These are phyloP conservation scores for Zea luxurians DNA, from an alignment of 176 grass and related monocot species.

Conservation along the genomic window DNA sequence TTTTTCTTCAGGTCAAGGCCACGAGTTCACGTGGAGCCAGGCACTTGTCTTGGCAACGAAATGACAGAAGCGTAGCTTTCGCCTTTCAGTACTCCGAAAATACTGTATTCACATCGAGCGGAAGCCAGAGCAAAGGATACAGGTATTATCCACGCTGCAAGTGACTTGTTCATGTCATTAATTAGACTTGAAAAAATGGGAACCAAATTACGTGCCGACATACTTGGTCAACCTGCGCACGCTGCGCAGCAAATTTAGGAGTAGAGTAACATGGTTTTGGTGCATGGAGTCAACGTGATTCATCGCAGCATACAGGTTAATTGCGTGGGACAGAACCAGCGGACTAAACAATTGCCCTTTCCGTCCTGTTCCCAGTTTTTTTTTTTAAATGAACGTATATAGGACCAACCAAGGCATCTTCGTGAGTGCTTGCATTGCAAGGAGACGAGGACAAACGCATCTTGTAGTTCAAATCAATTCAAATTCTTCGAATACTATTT, in stretches of 20 bases:
- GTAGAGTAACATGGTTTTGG: constrained; percentile 25
- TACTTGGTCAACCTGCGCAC: constrained; percentile 21
- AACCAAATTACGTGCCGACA: background rate
- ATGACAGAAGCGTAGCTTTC: constrained; percentile 36
- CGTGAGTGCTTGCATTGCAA: constrained; percentile 16
- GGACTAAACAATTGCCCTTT: background rate
- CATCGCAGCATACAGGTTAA: background rate
- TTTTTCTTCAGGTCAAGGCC: constrained; percentile 29
- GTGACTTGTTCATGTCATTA: constrained; percentile 16
- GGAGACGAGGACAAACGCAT: constrained; percentile 31
- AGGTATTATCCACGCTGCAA: background rate
- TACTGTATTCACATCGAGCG: background rate
- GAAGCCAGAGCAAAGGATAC: background rate
- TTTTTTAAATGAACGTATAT: background rate
- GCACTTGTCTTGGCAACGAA: constrained; percentile 20
- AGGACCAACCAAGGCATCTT: constrained; percentile 26
- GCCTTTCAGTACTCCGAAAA: constrained; percentile 15
- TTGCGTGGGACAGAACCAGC: background rate
- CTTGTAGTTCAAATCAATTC: background rate
- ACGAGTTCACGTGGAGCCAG: constrained; percentile 21
- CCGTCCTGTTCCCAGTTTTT: background rate
- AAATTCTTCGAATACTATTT: background rate
- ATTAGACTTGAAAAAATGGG: constrained; percentile 5
- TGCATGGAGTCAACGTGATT: constrained; percentile 32
- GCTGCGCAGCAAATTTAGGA: constrained; percentile 3